Evolutionary conservation across 192 early-diverging fungal genomes (phyloP).

Genomic region (Coemansia sp.): DNA sequence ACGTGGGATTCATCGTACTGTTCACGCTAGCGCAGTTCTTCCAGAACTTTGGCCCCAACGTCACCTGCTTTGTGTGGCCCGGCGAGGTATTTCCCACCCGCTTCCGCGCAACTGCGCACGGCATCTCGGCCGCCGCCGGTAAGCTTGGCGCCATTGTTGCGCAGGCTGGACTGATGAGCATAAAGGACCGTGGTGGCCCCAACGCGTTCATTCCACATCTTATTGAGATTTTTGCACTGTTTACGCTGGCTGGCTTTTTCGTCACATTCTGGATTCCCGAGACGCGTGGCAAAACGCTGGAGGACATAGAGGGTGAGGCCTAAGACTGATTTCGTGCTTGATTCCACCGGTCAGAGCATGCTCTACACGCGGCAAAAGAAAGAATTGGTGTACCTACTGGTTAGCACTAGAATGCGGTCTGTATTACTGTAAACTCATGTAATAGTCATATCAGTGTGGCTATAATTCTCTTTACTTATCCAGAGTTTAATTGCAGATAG

Average conservation of each 20-base stretch:
- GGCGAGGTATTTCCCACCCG: slow-evolving; percentile 82
- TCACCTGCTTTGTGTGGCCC: slow-evolving; percentile 84
- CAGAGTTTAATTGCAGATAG: too few relatives aligned
- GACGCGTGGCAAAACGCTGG: slow-evolving; percentile 53
- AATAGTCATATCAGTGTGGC: too few relatives aligned
- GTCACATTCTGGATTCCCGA: slow-evolving; percentile 54
- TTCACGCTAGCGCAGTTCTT: slow-evolving; percentile 73
- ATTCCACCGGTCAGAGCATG: background rate
- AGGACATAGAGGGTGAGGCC: slow-evolving; percentile 50
- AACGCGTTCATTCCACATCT: slow-evolving; percentile 63
- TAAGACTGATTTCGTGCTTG: slow-evolving; percentile 15
- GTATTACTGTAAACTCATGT: too few relatives aligned
- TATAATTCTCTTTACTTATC: too few relatives aligned
- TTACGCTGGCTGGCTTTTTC: slow-evolving; percentile 72
- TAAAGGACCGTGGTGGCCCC: slow-evolving; percentile 70
- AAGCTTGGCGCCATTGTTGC: slow-evolving; percentile 79
- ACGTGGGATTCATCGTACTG: slow-evolving; percentile 63
- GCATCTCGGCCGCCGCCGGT: slow-evolving; percentile 77
- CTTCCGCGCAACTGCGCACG: slow-evolving; percentile 77
- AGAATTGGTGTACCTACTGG: too few relatives aligned
- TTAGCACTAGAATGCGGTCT: background rate
- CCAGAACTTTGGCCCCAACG: slow-evolving; percentile 97
- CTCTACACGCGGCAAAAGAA: too few relatives aligned
- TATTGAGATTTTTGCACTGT: slow-evolving; percentile 71
- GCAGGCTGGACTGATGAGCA: slow-evolving; percentile 66